These are phyloP conservation scores for Arachnopeziza araneosa DNA, from an alignment of 2,329 filamentous ascomycete genomes.

Conservation along the genomic window DNA sequence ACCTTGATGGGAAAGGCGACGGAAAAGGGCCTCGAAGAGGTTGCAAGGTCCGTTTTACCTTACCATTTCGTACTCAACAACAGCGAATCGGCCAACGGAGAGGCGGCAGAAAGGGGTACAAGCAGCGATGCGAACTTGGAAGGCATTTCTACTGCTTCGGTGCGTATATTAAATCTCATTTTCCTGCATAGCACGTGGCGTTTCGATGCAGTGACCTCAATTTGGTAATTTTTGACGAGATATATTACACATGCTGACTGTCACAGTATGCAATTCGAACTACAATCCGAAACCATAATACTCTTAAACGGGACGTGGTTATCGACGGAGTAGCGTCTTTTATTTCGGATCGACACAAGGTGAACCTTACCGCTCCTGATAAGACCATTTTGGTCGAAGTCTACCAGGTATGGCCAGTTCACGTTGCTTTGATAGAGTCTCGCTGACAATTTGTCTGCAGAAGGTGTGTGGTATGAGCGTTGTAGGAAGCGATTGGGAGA, in stretches of 20 bases:
- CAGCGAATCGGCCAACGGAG: neutral
- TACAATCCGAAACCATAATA: conserved; percentile 68
- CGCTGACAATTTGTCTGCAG: conserved; percentile 36
- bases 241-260: neutral
- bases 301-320: conserved; percentile 60
- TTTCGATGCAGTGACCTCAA: conserved; percentile 2
- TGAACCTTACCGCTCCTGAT: conserved; percentile 72
- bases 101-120: conserved; percentile 9
- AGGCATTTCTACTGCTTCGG: neutral
- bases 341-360: conserved; percentile 58
- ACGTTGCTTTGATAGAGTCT: conserved; percentile 6
- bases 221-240: conserved; percentile 5
- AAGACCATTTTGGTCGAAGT: conserved; percentile 75
- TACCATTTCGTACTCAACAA: conserved; percentile 48
- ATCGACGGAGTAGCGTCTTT: conserved; percentile 59
- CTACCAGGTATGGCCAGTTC: conserved; percentile 57
- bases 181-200: neutral
- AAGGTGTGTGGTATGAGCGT: conserved; percentile 75
- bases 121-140: conserved; percentile 6
- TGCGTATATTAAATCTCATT: neutral
- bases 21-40: conserved; percentile 59
- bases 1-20: conserved; percentile 57
- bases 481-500: conserved; percentile 63
- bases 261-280: conserved; percentile 75
- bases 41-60: conserved; percentile 57